Base-by-base conservation (phyloP, 2,329 filamentous ascomycete genomes). In the Aureobasidium sp. region DNA sequence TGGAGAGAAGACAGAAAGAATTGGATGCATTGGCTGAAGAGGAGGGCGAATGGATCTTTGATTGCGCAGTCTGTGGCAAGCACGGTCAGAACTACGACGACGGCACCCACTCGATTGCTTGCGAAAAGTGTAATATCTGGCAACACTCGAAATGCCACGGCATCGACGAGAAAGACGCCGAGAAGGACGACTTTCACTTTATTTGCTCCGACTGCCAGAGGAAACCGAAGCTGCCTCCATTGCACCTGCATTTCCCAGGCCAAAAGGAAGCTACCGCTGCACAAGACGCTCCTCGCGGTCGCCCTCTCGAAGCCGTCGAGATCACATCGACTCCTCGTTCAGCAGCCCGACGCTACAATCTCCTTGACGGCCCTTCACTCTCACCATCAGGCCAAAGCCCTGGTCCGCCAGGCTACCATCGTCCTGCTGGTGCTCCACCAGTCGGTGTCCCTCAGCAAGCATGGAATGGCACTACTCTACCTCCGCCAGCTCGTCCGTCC, bases 81-180 rank as follows among this genome's bases (percentile, higher is more conserved):
- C 87, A 96, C 73, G 94, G 94, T 24, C 88, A 95, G 68, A 90
- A 97, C 63, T 70, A 85, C 64, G 94, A 99, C 69, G 94, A 97
- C 72, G 94, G 94, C 39, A 88, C 90, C 8, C 92, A 96, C 71
- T 96, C 91, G 72, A 86, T 99, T 66, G 89, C 92, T 31, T 99
- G 94, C 75, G 94, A 99, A 71, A 86, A 82, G 67, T 99, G 94
- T 78, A 95, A 88, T 71, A 87, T 96, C 52, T 99, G 94, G 94
- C 93, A 97, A 72, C 94, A 99, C 71, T 96, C 91, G 79, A 90
- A 89, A 69, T 99, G 94, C 71, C 83, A 96, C 63, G 88, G 87
- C 44, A 89, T 97, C 65, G 82, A 83, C 49, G 84, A 95, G 68
- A 78, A 82, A 63, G 88, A 92, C 65, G 92, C 91, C 0, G 93